Percentiles rank a stretch among this genome's conserved stretches.
Conservation (phyloP, 106 monocot species). For the Xerophyta viscosa region DNA sequence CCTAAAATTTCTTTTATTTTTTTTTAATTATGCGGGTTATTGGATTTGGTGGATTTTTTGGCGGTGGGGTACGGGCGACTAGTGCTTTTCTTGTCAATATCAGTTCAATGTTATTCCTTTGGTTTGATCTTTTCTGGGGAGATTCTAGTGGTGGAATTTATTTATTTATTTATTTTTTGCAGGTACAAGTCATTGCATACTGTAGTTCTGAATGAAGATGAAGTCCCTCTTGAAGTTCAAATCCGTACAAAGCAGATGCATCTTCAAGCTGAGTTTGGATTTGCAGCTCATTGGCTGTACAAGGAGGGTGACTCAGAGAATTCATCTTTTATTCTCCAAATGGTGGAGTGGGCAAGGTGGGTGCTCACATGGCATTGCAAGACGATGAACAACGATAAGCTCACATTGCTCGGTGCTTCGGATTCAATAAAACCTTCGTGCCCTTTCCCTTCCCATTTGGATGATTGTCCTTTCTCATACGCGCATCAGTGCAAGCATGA, state of each 20-base stretch:
- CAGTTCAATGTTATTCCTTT: no score
- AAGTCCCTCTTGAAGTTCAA: slow-evolving; percentile 79
- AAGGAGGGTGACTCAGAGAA: slow-evolving; percentile 72
- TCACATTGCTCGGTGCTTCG: slow-evolving; percentile 8
- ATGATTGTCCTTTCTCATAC: slow-evolving; percentile 68
- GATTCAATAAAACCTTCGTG: slow-evolving; percentile 41
- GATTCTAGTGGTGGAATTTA: no score
- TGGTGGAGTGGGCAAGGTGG: slow-evolving; percentile 97
- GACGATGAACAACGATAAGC: slow-evolving; percentile 31
- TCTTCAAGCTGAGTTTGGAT: slow-evolving; percentile 83
- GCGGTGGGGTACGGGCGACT: no score
- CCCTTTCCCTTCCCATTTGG: slow-evolving; percentile 64
- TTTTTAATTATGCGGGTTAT: no score
- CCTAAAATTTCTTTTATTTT: no score
- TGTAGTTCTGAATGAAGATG: slow-evolving; percentile 52
- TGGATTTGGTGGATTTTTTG: no score
- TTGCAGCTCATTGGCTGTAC: slow-evolving; percentile 96
- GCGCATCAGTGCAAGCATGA: slow-evolving; percentile 30
- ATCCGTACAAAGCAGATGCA: slow-evolving; percentile 94
- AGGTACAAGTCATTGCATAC: slow-evolving; percentile 92
- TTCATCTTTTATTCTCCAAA: slow-evolving; percentile 63
- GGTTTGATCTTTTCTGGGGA: no score
- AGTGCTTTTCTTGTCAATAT: no score
- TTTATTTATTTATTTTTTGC: slow-evolving; percentile 5
- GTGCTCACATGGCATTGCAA: slow-evolving; percentile 83